Evolutionary conservation across 192 early-diverging fungal species (phyloP).

Genomic region (Coemansia asiatica): DNA sequence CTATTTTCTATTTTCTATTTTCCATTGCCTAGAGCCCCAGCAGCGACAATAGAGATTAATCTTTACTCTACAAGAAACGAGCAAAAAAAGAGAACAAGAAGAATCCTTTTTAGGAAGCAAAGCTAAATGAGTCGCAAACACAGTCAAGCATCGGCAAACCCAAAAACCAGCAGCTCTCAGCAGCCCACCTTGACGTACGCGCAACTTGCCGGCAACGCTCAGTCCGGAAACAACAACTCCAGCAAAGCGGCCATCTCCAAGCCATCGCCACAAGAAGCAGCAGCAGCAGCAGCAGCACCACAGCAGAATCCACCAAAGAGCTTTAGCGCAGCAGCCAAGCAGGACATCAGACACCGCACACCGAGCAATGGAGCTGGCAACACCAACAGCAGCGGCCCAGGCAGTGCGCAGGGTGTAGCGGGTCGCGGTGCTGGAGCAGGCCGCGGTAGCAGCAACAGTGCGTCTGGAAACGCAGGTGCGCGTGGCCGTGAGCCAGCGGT

Average conservation of each 20-base stretch:
- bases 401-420: conserved; percentile 11
- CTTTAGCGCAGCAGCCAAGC: conserved; percentile 34
- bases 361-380: conserved; percentile 28
- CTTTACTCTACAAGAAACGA: not conserved
- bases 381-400: conserved; percentile 6
- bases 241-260: conserved; percentile 9
- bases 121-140: conserved; percentile 54
- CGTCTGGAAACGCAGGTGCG: conserved; percentile 15
- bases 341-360: conserved; percentile 23
- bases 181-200: conserved; percentile 45
- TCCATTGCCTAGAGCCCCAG: no score
- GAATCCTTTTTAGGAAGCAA: conserved; percentile 8
- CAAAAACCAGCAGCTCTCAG: conserved; percentile 51
- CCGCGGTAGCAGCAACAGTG: conserved; percentile 7
- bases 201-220: conserved; percentile 39
- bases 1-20: not conserved
- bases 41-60: not conserved
- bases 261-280: conserved; percentile 21
- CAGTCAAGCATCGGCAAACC: conserved; percentile 41
- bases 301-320: conserved; percentile 6
- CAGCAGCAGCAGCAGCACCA: conserved; percentile 8
- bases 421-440: conserved; percentile 13
- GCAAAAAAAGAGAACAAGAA: not conserved
- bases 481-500: conserved; percentile 40
- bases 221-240: conserved; percentile 19